These are phyloP conservation scores for Mortierella sp. DNA, from an alignment of 371 early-diverging fungal genomes.

Conservation along the genomic window DNA sequence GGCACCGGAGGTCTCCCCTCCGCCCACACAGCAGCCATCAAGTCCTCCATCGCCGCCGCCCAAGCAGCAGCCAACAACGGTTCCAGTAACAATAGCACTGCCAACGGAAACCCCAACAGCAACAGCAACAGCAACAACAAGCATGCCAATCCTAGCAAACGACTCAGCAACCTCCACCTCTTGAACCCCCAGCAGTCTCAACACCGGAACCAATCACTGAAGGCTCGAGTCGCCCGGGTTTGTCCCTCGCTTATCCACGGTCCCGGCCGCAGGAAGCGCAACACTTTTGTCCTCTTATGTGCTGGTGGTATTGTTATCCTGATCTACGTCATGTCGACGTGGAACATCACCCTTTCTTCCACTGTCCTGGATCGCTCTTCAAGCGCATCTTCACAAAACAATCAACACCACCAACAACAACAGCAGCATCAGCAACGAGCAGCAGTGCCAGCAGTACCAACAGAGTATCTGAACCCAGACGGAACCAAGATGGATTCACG, in stretches of 20 bases:
- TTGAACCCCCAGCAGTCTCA: conserved; percentile 27
- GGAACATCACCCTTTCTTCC: conserved; percentile 28
- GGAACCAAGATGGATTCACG: conserved; percentile 46
- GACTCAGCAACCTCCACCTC: conserved; percentile 21
- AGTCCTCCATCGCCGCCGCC: conserved; percentile 16
- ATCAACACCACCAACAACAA: conserved; percentile 5
- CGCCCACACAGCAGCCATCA: conserved; percentile 38
- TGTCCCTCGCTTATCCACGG: conserved; percentile 45
- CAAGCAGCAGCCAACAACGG: background rate
- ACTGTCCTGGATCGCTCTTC: conserved; percentile 13
- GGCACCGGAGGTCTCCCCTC: conserved; percentile 50
- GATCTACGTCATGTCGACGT: conserved; percentile 37
- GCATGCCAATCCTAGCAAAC: conserved; percentile 8
- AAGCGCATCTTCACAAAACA: background rate
- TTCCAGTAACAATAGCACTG: background rate
- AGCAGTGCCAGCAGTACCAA: conserved; percentile 2
- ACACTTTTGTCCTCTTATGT: conserved; percentile 28
- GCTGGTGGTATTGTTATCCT: conserved; percentile 41
- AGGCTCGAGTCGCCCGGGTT: conserved; percentile 41
- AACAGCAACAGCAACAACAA: conserved; percentile 5
- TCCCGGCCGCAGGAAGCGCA: conserved; percentile 35
- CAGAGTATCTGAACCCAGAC: conserved; percentile 42
- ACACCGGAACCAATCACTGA: conserved; percentile 45
- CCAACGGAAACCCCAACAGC: conserved; percentile 12
- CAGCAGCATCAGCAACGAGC: background rate